Percentiles rank a stretch among this genome's conserved stretches.
Evolutionary conservation across 768 basidiomycete species (phyloP).

Genomic region (Leccinum longicurvipes): DNA sequence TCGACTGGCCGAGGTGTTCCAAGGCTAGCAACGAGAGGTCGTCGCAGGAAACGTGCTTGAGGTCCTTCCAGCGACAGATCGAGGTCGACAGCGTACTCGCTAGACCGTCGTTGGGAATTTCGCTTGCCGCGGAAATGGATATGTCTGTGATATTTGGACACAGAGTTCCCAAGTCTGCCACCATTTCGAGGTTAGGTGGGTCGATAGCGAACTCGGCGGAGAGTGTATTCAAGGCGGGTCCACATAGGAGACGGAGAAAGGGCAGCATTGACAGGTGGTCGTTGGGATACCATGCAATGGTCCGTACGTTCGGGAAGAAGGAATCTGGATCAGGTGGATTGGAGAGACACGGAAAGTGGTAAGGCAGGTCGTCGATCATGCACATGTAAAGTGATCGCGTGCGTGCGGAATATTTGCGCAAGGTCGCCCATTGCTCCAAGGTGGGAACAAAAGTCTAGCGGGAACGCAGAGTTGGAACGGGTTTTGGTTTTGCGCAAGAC

Average conservation of each 20-base stretch:
- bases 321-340: conserved; percentile 8
- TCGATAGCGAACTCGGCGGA: conserved; percentile 21
- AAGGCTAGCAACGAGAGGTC: conserved; percentile 19
- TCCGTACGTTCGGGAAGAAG: conserved; percentile 24
- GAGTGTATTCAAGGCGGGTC: conserved; percentile 17
- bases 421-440: conserved; percentile 14
- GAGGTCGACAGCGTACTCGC: conserved; percentile 16
- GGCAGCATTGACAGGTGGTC: conserved; percentile 18
- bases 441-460: not conserved
- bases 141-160: conserved; percentile 23
- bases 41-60: conserved; percentile 19
- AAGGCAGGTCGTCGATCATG: conserved; percentile 17
- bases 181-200: conserved; percentile 11
- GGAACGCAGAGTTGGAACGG: not conserved
- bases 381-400: conserved; percentile 21
- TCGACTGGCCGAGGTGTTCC: conserved; percentile 14
- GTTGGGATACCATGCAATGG: conserved; percentile 22
- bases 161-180: conserved; percentile 8
- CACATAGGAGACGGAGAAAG: conserved; percentile 23
- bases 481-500: too few species aligned
- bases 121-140: conserved; percentile 10
- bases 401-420: conserved; percentile 19
- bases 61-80: conserved; percentile 19
- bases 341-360: conserved; percentile 9
- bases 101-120: conserved; percentile 7